Base-by-base conservation (phyloP, 176 grass and related monocot genomes). In the Ensete glaucum region DNA sequence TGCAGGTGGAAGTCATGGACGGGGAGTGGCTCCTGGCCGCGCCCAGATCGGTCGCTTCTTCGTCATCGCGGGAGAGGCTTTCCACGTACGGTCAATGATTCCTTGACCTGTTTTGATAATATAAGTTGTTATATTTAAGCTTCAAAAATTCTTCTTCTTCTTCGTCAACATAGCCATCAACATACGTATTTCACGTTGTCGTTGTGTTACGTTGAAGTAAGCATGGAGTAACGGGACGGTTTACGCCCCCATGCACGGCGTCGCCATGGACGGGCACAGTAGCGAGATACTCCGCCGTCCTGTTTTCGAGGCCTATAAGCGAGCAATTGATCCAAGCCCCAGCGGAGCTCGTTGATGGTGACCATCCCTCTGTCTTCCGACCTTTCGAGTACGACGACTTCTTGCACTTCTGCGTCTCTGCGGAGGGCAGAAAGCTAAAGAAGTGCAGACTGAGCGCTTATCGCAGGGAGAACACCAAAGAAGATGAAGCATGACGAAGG, bases 1-100 rank as follows among this genome's bases (percentile, higher is more conserved):
- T 72, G 70, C n/a, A 72, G 70, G 51, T 72, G 0, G 50, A 72
- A 51, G 51, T 3, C 70, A 72, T 24, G 50, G 19, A 72, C 13
- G 70, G 70, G 11, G n/a, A 54, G 52, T 72, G 70, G 70, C 8
- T 14, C 5, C 19, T 24, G 6, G 70, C n/a, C 50, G 13, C 63
- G 10, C 63, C 63, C 21, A 60, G 57, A 19, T 65, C 63, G 11
- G 22, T 23, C 11, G 22, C 21, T 11, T 65, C 63, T 24, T 65
- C 63, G 63, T 65, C 23, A 15, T 65, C 63, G 20, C 63, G 0
- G 22, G 63, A 12, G 63, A 65, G 11, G 1, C 63, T 4, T 5
- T 65, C 22, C 21, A 26, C 11, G 63, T 65, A 25, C 9, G 21
- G 2, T 0, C 9, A 64, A 11, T 1, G 21, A 64, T 22, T 64